Conservation (phyloP, 805 yeast genomes). For the Cephaloascus albidus region DNA sequence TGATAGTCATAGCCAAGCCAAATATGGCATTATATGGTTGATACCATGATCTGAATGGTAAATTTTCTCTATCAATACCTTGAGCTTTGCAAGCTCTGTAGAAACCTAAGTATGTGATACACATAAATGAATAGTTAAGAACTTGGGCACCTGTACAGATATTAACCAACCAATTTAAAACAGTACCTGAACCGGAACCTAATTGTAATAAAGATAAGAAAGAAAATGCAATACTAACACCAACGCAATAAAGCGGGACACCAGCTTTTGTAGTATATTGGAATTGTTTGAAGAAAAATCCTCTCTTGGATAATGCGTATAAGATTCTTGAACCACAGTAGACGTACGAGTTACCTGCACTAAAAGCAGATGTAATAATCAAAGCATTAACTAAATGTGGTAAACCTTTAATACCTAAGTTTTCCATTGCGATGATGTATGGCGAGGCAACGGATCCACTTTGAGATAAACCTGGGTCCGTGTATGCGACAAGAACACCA, state of each 20-base stretch:
- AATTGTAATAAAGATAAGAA: slow-evolving; percentile 20
- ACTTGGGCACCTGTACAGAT: slow-evolving; percentile 30
- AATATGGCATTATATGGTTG: slow-evolving; percentile 19
- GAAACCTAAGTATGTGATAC: slow-evolving; percentile 24
- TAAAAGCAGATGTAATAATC: slow-evolving; percentile 11
- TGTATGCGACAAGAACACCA: slow-evolving; percentile 25
- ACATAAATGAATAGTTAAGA: slow-evolving; percentile 29
- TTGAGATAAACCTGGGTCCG: slow-evolving; percentile 16
- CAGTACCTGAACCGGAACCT: slow-evolving; percentile 17
- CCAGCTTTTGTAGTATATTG: slow-evolving; percentile 10
- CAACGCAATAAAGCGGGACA: slow-evolving; percentile 13
- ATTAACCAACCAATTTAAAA: slow-evolving; percentile 27
- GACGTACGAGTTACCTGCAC: slow-evolving; percentile 13
- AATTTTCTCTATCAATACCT: slow-evolving; percentile 19
- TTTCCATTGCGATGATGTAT: slow-evolving; percentile 17
- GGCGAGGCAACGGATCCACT: slow-evolving; percentile 19
- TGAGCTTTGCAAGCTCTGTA: slow-evolving; percentile 24
- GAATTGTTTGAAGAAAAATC: slow-evolving; percentile 9
- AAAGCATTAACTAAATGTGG: slow-evolving; percentile 11
- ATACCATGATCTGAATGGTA: slow-evolving; percentile 27
- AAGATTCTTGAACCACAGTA: slow-evolving; percentile 11
- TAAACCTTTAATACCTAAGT: slow-evolving; percentile 9
- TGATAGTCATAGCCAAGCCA: slow-evolving; percentile 16
- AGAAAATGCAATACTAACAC: slow-evolving; percentile 14
- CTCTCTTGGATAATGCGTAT: slow-evolving; percentile 11